Evolutionary conservation across 1,139 yeast species (phyloP).

Genomic region (Scheffersomyces titani): DNA sequence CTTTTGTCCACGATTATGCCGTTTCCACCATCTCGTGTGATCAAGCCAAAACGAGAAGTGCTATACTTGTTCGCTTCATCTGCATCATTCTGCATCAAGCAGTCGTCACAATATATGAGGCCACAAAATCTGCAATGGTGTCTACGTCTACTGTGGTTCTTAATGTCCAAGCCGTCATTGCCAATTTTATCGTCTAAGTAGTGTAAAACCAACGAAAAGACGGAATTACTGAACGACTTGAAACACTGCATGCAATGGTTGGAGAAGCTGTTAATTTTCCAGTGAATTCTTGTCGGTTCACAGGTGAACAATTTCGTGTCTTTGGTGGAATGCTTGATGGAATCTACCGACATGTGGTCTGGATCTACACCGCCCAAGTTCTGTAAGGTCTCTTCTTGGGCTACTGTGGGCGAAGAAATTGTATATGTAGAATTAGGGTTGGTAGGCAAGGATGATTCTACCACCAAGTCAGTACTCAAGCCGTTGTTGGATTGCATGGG

Average conservation of each 20-base stretch:
- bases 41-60: constrained; percentile 13
- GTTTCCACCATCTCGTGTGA: constrained; percentile 7
- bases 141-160: constrained; percentile 23
- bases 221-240: constrained; percentile 33
- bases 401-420: constrained; percentile 1
- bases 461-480: not conserved
- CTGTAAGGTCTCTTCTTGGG: not conserved
- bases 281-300: constrained; percentile 45
- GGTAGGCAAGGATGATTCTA: not conserved
- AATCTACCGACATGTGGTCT: not conserved
- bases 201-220: constrained; percentile 12
- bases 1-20: constrained; percentile 33
- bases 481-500: constrained; percentile 19
- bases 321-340: not conserved
- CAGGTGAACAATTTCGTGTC: constrained; percentile 3
- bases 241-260: constrained; percentile 47
- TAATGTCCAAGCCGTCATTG: constrained; percentile 1
- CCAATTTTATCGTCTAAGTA: constrained; percentile 11
- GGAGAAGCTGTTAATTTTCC: constrained; percentile 42
- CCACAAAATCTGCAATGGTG: constrained; percentile 53
- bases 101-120: constrained; percentile 35
- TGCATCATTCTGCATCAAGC: constrained; percentile 23
- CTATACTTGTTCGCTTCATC: constrained; percentile 11
- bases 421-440: constrained; percentile 3
- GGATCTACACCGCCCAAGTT: not conserved